A percentile compares a stretch with the other conserved stretches of the same genome.
phyloP scores from a whole-genome alignment of 1,284 basidiomycete species.

The Hypsizygus ulmarius region DNA sequence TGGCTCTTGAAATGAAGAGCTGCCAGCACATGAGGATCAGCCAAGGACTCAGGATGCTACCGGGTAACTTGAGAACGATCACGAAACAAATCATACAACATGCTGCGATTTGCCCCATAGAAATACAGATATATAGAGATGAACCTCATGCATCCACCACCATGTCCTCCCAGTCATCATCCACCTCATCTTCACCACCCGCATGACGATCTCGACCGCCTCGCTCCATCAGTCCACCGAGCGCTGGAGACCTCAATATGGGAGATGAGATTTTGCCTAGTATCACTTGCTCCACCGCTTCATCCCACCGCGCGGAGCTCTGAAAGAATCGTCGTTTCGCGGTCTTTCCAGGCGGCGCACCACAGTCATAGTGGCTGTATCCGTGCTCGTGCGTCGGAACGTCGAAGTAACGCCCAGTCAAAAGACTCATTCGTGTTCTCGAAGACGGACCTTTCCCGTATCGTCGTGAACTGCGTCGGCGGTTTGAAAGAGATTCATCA shows the following conservation, averaged over 20 bases:
- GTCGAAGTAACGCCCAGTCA: slow-evolving; percentile 57
- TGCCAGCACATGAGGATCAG: too few relatives aligned
- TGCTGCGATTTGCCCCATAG: slow-evolving; percentile 8
- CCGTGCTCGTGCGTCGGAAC: slow-evolving; percentile 37
- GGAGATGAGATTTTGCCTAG: slow-evolving; percentile 18
- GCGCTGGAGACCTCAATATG: slow-evolving; percentile 12
- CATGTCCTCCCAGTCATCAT: slow-evolving; percentile 30
- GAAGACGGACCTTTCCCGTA: slow-evolving; percentile 24
- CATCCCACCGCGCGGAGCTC: slow-evolving; percentile 36
- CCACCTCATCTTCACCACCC: slow-evolving; percentile 20
- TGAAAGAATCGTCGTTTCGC: slow-evolving; percentile 58
- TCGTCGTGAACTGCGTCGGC: slow-evolving; percentile 33
- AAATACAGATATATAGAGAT: slow-evolving; percentile 14
- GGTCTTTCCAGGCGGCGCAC: slow-evolving; percentile 22
- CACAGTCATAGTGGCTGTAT: slow-evolving; percentile 33
- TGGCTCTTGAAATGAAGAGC: too few relatives aligned
- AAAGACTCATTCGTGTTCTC: slow-evolving; percentile 63
- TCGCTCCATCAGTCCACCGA: slow-evolving; percentile 27
- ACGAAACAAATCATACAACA: slow-evolving; percentile 10
- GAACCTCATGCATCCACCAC: slow-evolving; percentile 18
- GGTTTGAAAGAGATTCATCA: slow-evolving; percentile 45
- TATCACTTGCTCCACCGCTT: slow-evolving; percentile 21
- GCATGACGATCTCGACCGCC: slow-evolving; percentile 21
- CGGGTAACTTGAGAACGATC: too few relatives aligned
- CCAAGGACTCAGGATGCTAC: too few relatives aligned